These are phyloP conservation scores for Glaciozyma antarctica DNA, from an alignment of 768 basidiomycete genomes.

Conservation along the genomic window DNA sequence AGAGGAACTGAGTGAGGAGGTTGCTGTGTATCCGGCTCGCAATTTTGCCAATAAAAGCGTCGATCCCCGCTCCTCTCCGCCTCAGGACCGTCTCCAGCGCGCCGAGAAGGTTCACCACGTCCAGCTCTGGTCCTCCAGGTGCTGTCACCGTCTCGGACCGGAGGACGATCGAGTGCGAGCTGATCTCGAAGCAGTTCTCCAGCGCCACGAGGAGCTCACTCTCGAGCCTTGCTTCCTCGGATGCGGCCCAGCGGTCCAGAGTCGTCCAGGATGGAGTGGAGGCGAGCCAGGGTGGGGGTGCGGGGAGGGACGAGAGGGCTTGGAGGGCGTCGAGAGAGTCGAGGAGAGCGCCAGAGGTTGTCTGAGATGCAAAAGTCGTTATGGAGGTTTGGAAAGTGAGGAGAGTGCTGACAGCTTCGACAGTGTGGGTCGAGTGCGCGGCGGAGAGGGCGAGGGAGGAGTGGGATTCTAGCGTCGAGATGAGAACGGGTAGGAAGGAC, in stretches of 20 bases:
- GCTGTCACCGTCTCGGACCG: too few species aligned
- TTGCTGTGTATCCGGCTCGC: neutral
- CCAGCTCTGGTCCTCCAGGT: too few species aligned
- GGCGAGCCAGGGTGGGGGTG: constrained; percentile 23
- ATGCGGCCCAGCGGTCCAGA: constrained; percentile 17
- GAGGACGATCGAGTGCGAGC: too few species aligned
- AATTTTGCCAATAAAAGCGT: neutral
- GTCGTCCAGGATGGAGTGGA: constrained; percentile 12
- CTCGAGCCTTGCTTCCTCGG: constrained; percentile 22
- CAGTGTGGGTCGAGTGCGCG: neutral
- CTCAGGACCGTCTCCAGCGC: too few species aligned
- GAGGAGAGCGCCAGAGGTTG: constrained; percentile 14
- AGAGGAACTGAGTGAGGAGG: neutral
- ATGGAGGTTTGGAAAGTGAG: constrained; percentile 10
- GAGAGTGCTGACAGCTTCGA: constrained; percentile 16
- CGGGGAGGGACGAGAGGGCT: neutral
- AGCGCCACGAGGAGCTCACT: constrained; percentile 8
- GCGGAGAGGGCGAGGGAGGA: neutral
- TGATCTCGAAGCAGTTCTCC: constrained; percentile 21
- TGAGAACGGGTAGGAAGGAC: neutral
- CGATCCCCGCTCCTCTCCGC: too few species aligned
- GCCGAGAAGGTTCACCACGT: too few species aligned
- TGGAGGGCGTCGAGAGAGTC: constrained; percentile 7
- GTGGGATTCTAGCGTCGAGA: neutral
- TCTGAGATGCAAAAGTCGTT: constrained; percentile 8